Evolutionary conservation across 495 filamentous ascomycete genomes (phyloP), one percentile per base, ranked within the genome.

Genomic region (Letharia lupina): DNA sequence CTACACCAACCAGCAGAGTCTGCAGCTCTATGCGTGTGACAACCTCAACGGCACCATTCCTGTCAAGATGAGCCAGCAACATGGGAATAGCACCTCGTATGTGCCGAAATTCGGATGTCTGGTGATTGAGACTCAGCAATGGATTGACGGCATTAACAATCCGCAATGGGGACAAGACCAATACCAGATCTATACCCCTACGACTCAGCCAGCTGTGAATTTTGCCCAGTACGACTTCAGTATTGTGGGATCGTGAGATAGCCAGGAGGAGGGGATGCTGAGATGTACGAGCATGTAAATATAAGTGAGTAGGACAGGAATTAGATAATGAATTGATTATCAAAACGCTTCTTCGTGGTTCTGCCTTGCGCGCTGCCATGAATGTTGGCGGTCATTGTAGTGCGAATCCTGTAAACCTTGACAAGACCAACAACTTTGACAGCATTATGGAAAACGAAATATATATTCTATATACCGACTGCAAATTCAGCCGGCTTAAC

Each of bases 121-220:
- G 5, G 70, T 72, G 12, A 71, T 71, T 42, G 83, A 85, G 69
- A 82, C 85, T 35, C 76, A 86, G 77, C 83, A 87, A 72, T 93
- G 86, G 84, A 92, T 93, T 70, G 89, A 91, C 71, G 89, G 78
- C 33, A 90, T 93, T 76, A 92, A 92, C 74, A 78, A 91, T 65
- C 89, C 89, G 11, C 78, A 89, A 73, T 93, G 90, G 90, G 86
- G 84, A 16, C 82, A 88, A 66, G 68, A 75, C 33, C 56, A 70
- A 41, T 60, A 71, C 67, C 63, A 85, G 60, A 62, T 70, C 35
- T 72, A 70, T 37, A 68, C 62, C 12, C 59, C 67, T 8, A 66
- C 68, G 10, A 65, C 65, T 31, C 68, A 68, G 47, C 70, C 68
- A 9, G 68, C 70, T 5, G 63, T 72, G 35, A 68, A 70, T 18